phyloP scores from a whole-genome alignment of 2,329 filamentous ascomycete species.

The Zymoseptoria ardabiliae region DNA sequence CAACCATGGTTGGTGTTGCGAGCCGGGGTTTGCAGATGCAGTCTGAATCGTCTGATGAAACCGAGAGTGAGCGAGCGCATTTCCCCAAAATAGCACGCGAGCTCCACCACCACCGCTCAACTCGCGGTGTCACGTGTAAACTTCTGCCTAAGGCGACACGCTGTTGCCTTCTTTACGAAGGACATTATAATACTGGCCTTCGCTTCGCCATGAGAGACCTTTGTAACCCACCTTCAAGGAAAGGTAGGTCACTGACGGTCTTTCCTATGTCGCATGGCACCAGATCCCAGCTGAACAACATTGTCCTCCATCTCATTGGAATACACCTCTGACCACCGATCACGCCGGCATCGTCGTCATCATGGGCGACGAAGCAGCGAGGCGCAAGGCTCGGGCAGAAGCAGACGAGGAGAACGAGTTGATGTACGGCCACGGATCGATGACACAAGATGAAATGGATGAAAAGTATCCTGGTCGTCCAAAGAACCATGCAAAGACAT shows the following conservation, averaged over 20 bases:
- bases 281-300: background rate
- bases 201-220: background rate
- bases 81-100: background rate
- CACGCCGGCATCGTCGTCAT: conserved; percentile 7
- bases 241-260: background rate
- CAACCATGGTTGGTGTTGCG: background rate
- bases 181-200: background rate
- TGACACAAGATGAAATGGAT: conserved; percentile 42
- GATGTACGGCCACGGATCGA: conserved; percentile 41
- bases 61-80: background rate
- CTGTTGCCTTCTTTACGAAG: background rate
- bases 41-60: background rate
- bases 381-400: conserved; percentile 33
- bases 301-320: background rate
- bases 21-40: background rate
- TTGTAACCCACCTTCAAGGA: background rate
- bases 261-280: background rate
- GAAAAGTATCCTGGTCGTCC: conserved; percentile 71
- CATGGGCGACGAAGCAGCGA: conserved; percentile 29
- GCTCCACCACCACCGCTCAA: no score
- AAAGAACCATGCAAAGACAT: conserved; percentile 67
- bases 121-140: background rate
- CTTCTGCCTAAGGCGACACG: background rate
- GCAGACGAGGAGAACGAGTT: conserved; percentile 41
- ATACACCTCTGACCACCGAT: background rate